phyloP scores from a whole-genome alignment of 2,329 filamentous ascomycete genomes.

The Penicillium freii region DNA sequence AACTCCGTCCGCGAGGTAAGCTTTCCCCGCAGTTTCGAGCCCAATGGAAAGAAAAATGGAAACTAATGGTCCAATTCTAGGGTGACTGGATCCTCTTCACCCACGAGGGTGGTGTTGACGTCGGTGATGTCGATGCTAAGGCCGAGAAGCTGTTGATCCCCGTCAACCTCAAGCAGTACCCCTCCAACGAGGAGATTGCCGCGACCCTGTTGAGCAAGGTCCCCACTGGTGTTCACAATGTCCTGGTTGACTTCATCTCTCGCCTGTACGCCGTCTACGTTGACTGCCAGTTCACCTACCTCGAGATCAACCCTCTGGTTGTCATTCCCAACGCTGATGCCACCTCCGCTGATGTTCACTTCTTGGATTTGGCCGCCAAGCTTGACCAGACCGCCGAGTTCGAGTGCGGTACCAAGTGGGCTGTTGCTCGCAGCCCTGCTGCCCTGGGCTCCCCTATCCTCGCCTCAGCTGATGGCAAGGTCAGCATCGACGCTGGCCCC shows the following conservation, averaged over 20 bases:
- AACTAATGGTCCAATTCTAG: constrained; percentile 51
- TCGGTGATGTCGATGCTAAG: constrained; percentile 98
- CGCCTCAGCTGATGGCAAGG: constrained; percentile 65
- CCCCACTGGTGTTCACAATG: constrained; percentile 92
- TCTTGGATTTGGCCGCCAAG: constrained; percentile 98
- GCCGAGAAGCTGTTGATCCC: constrained; percentile 98
- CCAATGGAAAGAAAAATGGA: background rate
- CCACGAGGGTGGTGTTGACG: constrained; percentile 98
- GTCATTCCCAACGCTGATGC: constrained; percentile 91
- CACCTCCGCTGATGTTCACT: constrained; percentile 93
- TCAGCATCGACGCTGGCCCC: constrained; percentile 92
- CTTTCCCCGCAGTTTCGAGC: constrained; percentile 26
- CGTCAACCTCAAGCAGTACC: constrained; percentile 90
- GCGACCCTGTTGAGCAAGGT: constrained; percentile 83
- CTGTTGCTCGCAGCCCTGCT: constrained; percentile 84
- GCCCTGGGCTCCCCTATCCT: constrained; percentile 78
- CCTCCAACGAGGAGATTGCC: constrained; percentile 93
- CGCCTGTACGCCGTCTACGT: constrained; percentile 98
- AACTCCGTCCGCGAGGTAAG: constrained; percentile 99
- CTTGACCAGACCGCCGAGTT: constrained; percentile 99
- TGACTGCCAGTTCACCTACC: constrained; percentile 99
- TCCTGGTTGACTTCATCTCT: constrained; percentile 98
- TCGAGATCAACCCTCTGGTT: constrained; percentile 98
- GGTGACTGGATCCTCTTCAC: constrained; percentile 99
- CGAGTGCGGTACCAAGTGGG: constrained; percentile 99